These are phyloP conservation scores for Annulohypoxylon stygium DNA, from an alignment of 495 filamentous ascomycete species.

Conservation along the genomic window DNA sequence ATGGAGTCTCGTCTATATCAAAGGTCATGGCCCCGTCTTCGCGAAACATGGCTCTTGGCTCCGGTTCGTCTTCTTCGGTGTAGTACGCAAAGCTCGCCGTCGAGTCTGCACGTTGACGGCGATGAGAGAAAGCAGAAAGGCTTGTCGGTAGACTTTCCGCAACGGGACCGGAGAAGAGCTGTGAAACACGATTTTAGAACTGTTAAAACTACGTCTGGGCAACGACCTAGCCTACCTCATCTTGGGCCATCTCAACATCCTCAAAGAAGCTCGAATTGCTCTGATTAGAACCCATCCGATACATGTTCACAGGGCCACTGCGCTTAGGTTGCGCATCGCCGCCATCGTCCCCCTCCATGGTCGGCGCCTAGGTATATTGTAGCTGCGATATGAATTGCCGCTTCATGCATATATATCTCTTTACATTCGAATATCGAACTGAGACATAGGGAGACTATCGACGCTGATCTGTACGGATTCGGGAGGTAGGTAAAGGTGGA, in stretches of 20 bases:
- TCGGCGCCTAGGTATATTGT: conserved; percentile 10
- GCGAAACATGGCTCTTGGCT: conserved; percentile 32
- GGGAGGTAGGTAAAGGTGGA: neutral
- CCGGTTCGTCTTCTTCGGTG: conserved; percentile 69
- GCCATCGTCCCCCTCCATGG: conserved; percentile 52
- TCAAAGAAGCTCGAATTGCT: conserved; percentile 88
- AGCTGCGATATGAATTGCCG: conserved; percentile 13
- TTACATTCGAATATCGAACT: neutral
- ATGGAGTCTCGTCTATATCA: conserved; percentile 58
- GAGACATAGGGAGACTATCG: conserved; percentile 17
- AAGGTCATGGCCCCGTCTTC: conserved; percentile 38
- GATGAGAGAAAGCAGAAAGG: conserved; percentile 86
- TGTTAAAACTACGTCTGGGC: neutral
- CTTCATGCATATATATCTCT: conserved; percentile 20
- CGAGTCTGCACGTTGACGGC: conserved; percentile 81
- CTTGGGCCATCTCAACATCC: conserved; percentile 98
- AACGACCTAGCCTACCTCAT: conserved; percentile 74
- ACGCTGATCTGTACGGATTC: neutral
- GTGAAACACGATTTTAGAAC: conserved; percentile 43
- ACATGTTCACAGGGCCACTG: conserved; percentile 58
- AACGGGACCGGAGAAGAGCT: conserved; percentile 94
- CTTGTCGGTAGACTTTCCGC: conserved; percentile 96
- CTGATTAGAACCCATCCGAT: conserved; percentile 77
- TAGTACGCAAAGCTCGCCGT: conserved; percentile 92
- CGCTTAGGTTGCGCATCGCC: conserved; percentile 45